These are phyloP conservation scores for Starmera pachycereana DNA, from an alignment of 805 yeast species.

Conservation along the genomic window DNA sequence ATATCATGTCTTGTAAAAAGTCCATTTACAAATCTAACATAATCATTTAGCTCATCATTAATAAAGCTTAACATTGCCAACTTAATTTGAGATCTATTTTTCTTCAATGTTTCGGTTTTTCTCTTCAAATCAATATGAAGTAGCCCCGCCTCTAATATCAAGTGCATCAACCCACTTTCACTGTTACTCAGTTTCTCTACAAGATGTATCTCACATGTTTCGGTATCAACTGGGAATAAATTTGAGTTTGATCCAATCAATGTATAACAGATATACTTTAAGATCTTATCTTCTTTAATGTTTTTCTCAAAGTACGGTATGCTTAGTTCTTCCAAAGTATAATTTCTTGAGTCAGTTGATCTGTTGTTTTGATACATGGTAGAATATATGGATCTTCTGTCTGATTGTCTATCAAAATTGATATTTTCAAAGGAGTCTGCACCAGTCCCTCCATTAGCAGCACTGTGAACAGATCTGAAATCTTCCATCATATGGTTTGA, in stretches of 20 bases:
- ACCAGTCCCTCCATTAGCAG: constrained; percentile 12
- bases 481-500: constrained; percentile 1
- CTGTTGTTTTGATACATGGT: constrained; percentile 5
- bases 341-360: constrained; percentile 3
- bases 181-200: constrained; percentile 49
- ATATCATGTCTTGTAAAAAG: constrained; percentile 28
- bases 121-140: constrained; percentile 39
- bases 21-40: constrained; percentile 32
- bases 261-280: constrained; percentile 40
- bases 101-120: constrained; percentile 20
- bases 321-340: constrained; percentile 20
- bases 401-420: constrained; percentile 25
- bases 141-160: constrained; percentile 63
- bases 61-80: constrained; percentile 49
- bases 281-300: constrained; percentile 29
- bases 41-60: constrained; percentile 29
- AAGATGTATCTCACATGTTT: constrained; percentile 20
- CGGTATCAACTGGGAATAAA: constrained; percentile 33
- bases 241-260: constrained; percentile 55
- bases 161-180: constrained; percentile 41
- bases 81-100: constrained; percentile 39
- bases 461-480: constrained; percentile 3
- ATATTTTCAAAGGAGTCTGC: constrained; percentile 29
- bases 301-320: constrained; percentile 25
- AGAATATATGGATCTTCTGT: constrained; percentile 25